These are phyloP conservation scores for Hibiscus mutabilis DNA, from an alignment of 345 rosid species.

Conservation along the genomic window DNA sequence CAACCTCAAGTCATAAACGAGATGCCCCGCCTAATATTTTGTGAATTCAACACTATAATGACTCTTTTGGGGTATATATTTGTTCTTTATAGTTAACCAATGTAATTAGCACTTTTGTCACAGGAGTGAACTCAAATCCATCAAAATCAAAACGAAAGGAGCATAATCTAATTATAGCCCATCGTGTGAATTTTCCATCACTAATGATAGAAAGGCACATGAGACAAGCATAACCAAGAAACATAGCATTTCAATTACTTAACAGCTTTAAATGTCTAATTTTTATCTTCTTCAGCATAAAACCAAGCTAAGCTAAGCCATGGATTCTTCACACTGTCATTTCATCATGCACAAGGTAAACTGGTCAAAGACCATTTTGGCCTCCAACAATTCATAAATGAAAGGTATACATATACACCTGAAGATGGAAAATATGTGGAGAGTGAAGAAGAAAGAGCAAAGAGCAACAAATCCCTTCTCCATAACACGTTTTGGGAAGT, in stretches of 20 bases:
- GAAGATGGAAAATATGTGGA: constrained; percentile 39
- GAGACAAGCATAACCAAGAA: neutral
- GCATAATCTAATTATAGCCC: neutral
- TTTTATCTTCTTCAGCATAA: neutral
- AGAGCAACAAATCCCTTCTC: constrained; percentile 61
- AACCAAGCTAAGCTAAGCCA: neutral
- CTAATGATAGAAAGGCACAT: neutral
- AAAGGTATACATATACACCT: constrained; percentile 29
- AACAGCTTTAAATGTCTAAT: neutral
- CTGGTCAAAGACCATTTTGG: neutral
- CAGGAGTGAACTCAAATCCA: neutral
- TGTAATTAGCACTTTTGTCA: neutral
- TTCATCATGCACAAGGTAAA: neutral
- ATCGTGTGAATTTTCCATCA: constrained; percentile 3
- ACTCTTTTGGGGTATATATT: neutral
- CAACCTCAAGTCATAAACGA: neutral
- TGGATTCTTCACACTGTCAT: neutral
- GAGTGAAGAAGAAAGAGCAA: constrained; percentile 59
- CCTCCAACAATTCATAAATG: neutral
- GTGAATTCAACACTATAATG: neutral
- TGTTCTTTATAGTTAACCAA: neutral
- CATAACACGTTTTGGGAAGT: constrained; percentile 27
- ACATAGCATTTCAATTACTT: neutral
- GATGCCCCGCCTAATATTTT: neutral
- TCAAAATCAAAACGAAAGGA: neutral